phyloP scores from a whole-genome alignment of 148 eudicot species.

The Tetragonia tetragonoides region DNA sequence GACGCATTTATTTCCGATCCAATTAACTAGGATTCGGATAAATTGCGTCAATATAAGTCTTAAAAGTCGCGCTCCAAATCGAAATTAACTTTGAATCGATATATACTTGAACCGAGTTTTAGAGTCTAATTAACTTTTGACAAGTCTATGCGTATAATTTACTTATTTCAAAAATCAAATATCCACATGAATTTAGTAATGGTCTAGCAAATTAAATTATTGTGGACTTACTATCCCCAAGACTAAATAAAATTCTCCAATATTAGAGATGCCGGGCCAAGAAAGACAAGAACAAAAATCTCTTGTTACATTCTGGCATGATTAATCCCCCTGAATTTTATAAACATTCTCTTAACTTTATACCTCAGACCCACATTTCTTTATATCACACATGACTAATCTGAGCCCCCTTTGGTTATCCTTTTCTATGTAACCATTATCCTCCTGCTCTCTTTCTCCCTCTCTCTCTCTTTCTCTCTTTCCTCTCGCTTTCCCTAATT shows the following conservation, averaged over 20 bases:
- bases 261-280: slow-evolving; percentile 25
- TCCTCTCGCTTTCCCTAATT: slow-evolving; percentile 22
- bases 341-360: slow-evolving; percentile 17
- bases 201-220: not conserved
- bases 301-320: slow-evolving; percentile 30
- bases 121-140: too few species aligned
- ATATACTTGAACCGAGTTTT: too few species aligned
- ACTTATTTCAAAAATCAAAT: too few species aligned
- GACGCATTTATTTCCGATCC: too few species aligned
- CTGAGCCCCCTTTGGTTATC: slow-evolving; percentile 35
- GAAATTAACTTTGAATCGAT: too few species aligned
- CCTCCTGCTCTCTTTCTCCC: slow-evolving; percentile 28
- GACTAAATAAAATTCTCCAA: slow-evolving; percentile 14
- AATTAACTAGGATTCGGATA: too few species aligned
- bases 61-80: too few species aligned
- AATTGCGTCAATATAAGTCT: too few species aligned
- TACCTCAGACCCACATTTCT: slow-evolving; percentile 12
- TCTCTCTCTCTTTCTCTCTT: slow-evolving; percentile 30
- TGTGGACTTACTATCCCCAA: slow-evolving; percentile 11
- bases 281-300: slow-evolving; percentile 32
- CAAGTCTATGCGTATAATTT: too few species aligned
- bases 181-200: too few species aligned
- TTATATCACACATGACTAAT: slow-evolving; percentile 28
- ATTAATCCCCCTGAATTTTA: slow-evolving; percentile 20
- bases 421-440: slow-evolving; percentile 28